A percentile compares a stretch with the other conserved stretches of the same genome.
These are phyloP conservation scores for Ogataea chonburiensis DNA, from an alignment of 805 yeast genomes.

Conservation along the genomic window DNA sequence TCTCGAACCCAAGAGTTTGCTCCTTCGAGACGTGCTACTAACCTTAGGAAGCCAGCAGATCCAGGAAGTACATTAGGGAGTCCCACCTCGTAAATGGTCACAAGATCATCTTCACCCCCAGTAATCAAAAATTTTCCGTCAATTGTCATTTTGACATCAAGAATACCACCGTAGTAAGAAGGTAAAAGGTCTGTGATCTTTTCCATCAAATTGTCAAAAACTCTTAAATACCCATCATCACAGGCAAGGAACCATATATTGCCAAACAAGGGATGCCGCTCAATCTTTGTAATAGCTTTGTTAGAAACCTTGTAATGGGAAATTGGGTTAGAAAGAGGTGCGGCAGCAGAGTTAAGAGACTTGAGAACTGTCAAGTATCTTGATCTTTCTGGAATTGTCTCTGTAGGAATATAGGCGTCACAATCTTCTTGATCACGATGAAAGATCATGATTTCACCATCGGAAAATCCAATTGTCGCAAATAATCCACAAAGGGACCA, in stretches of 20 bases:
- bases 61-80: constrained; percentile 6
- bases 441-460: constrained; percentile 58
- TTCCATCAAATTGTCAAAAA: constrained; percentile 51
- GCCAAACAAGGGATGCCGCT: constrained; percentile 41
- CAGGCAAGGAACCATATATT: constrained; percentile 50
- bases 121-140: constrained; percentile 47
- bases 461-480: constrained; percentile 58
- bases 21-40: constrained; percentile 41
- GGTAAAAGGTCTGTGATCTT: constrained; percentile 52
- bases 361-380: constrained; percentile 36
- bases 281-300: constrained; percentile 52
- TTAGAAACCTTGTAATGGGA: constrained; percentile 65
- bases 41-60: constrained; percentile 24
- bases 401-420: constrained; percentile 27
- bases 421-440: constrained; percentile 51
- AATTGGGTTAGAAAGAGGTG: constrained; percentile 40
- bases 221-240: constrained; percentile 62
- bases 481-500: constrained; percentile 49
- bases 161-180: constrained; percentile 64
- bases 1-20: constrained; percentile 52
- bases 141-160: constrained; percentile 46
- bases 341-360: constrained; percentile 6
- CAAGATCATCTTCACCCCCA: constrained; percentile 58
- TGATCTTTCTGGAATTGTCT: constrained; percentile 27
- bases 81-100: constrained; percentile 41